Conservation (phyloP, 202 grass and related monocot species). For the Thinopyrum obtusiflorum region DNA sequence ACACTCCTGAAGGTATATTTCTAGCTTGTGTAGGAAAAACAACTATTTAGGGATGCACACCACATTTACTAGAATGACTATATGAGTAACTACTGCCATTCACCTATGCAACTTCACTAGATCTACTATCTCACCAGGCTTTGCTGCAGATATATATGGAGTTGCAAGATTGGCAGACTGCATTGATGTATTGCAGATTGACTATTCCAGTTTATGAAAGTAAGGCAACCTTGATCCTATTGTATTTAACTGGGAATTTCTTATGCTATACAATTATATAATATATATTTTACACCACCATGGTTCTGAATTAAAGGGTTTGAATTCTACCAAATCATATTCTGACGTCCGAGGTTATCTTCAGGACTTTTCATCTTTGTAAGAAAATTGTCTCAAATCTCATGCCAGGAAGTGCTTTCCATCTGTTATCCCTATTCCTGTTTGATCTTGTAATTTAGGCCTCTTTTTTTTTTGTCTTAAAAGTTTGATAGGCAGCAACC, state of each 20-base stretch:
- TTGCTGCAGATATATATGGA: constrained; percentile 73
- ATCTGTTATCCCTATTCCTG: neutral
- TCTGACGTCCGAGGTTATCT: constrained; percentile 1
- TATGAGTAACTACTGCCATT: neutral
- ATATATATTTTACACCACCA: neutral
- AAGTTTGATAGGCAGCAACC: neutral
- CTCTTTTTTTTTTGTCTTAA: neutral
- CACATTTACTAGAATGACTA: neutral
- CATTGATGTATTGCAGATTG: constrained; percentile 71
- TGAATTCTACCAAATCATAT: neutral
- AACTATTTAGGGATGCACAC: neutral
- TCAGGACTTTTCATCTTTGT: neutral
- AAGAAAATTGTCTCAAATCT: constrained; percentile 22
- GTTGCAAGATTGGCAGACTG: constrained; percentile 66
- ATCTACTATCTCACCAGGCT: neutral
- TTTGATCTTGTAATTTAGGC: constrained; percentile 1
- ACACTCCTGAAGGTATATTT: constrained; percentile 77
- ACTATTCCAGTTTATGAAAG: constrained; percentile 88
- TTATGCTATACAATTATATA: neutral
- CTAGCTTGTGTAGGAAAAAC: neutral
- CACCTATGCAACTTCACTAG: neutral
- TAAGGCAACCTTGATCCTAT: constrained; percentile 39
- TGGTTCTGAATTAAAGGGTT: constrained; percentile 3
- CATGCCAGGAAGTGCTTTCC: neutral
- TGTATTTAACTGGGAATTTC: constrained; percentile 27